A percentile compares a stretch with the other conserved stretches of the same genome.
Conservation (phyloP, 2,329 filamentous ascomycete genomes). For the Cordyceps sp. region DNA sequence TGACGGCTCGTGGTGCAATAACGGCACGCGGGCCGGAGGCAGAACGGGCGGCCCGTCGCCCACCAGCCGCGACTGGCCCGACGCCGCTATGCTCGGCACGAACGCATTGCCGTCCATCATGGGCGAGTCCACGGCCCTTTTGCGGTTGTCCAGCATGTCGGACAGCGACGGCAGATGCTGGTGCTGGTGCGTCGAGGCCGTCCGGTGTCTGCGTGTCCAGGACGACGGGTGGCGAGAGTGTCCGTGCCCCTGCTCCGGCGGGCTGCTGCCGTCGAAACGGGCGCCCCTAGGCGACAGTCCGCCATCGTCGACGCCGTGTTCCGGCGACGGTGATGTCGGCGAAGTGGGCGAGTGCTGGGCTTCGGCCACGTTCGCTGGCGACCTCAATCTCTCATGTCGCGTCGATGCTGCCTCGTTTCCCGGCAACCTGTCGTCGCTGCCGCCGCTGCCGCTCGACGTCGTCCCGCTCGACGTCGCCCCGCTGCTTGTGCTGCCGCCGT, state of each 20-base stretch:
- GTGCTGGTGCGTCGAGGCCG: slow-evolving; percentile 11
- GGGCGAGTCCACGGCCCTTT: slow-evolving; percentile 6
- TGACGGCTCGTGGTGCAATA: slow-evolving; percentile 27
- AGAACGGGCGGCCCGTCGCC: slow-evolving; percentile 12
- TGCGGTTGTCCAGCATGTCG: slow-evolving; percentile 26
- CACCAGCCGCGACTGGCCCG: slow-evolving; percentile 7
- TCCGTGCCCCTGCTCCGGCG: too few relatives aligned
- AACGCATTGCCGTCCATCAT: slow-evolving; percentile 2
- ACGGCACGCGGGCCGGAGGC: slow-evolving; percentile 14
- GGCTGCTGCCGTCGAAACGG: slow-evolving; percentile 18
- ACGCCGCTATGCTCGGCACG: background rate
- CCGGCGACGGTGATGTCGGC: slow-evolving; percentile 16
- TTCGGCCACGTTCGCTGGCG: slow-evolving; percentile 26
- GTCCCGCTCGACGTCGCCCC: slow-evolving; percentile 20
- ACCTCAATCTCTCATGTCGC: slow-evolving; percentile 30
- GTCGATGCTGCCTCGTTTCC: slow-evolving; percentile 30
- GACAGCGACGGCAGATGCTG: slow-evolving; percentile 26
- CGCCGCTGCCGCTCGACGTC: slow-evolving; percentile 21
- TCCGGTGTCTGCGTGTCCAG: slow-evolving; percentile 4
- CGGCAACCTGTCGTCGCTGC: slow-evolving; percentile 27
- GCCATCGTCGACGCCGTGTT: slow-evolving; percentile 23
- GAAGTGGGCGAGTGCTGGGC: slow-evolving; percentile 22
- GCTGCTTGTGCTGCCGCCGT: slow-evolving; percentile 24
- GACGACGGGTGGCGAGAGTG: slow-evolving; percentile 11
- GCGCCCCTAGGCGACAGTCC: slow-evolving; percentile 23